phyloP scores from a whole-genome alignment of 169 alveolate genomes.

The Cryptosporidium meleagridis region DNA sequence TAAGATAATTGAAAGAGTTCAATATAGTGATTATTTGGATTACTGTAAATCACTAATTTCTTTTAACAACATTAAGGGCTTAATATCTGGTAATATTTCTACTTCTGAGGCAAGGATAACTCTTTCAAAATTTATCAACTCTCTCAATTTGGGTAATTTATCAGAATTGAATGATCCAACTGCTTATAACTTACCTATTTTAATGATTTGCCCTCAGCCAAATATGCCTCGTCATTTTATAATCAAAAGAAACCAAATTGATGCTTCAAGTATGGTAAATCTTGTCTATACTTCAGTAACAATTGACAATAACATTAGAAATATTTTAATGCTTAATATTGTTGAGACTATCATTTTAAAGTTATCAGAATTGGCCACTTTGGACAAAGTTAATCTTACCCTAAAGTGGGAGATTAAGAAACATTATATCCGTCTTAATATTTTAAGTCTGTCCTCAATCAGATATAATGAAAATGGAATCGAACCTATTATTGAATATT shows the following conservation, averaged over 20 bases:
- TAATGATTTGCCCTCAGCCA: conserved; percentile 19
- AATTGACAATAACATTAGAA: conserved; percentile 12
- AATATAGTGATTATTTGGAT: conserved; percentile 10
- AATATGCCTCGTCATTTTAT: conserved; percentile 11
- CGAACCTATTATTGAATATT: conserved; percentile 32
- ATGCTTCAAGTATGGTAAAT: background rate
- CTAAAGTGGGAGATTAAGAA: conserved; percentile 26
- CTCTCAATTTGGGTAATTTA: conserved; percentile 34
- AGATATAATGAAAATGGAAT: conserved; percentile 5
- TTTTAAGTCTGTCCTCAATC: conserved; percentile 18
- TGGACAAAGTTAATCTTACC: conserved; percentile 7
- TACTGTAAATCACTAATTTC: conserved; percentile 19
- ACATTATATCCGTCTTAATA: conserved; percentile 27
- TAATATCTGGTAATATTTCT: conserved; percentile 28
- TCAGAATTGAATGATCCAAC: conserved; percentile 13
- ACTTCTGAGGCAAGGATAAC: background rate
- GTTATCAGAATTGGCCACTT: background rate
- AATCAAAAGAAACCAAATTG: conserved; percentile 1
- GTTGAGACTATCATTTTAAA: background rate
- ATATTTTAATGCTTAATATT: conserved; percentile 11
- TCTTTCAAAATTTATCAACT: conserved; percentile 14
- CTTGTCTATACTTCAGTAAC: conserved; percentile 10
- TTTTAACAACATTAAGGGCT: conserved; percentile 41
- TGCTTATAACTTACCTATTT: conserved; percentile 16
- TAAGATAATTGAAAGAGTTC: background rate